These are phyloP conservation scores for Calocybe indica DNA, from an alignment of 768 basidiomycete genomes.

Conservation along the genomic window DNA sequence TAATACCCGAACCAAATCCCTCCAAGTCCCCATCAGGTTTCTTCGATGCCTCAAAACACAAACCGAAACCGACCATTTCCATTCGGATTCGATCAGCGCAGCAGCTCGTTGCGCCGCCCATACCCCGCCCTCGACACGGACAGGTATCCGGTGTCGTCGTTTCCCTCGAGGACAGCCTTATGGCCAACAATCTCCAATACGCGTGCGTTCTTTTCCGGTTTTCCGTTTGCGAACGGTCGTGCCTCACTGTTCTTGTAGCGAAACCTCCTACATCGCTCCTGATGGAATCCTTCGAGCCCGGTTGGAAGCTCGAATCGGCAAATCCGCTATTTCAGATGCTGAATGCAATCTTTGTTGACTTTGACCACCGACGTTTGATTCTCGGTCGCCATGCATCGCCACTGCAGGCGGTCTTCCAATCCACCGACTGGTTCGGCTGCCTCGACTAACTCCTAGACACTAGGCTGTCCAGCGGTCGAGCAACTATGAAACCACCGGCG, in stretches of 20 bases:
- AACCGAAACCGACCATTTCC: constrained; percentile 26
- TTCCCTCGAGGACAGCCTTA: constrained; percentile 31
- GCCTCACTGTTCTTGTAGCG: constrained; percentile 18
- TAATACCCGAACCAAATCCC: constrained; percentile 29
- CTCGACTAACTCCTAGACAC: too few relatives aligned
- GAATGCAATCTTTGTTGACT: constrained; percentile 43
- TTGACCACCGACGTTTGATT: not conserved
- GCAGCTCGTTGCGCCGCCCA: constrained; percentile 24
- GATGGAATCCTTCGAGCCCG: constrained; percentile 41
- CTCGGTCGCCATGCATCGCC: not conserved
- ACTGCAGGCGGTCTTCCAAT: not conserved
- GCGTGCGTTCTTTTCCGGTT: constrained; percentile 30
- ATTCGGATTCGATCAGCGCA: constrained; percentile 30
- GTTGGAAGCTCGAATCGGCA: constrained; percentile 38
- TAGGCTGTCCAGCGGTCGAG: too few relatives aligned
- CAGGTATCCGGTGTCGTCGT: constrained; percentile 25
- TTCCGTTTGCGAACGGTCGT: constrained; percentile 2
- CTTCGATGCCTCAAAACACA: constrained; percentile 5
- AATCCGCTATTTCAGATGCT: constrained; percentile 17
- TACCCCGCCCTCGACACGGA: not conserved
- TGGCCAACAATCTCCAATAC: constrained; percentile 44
- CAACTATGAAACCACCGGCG: too few relatives aligned
- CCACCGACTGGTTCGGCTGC: not conserved
- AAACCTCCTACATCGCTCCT: constrained; percentile 37
- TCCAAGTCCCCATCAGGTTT: constrained; percentile 2